Evolutionary conservation across 2,329 filamentous ascomycete genomes (phyloP), one percentile per base, ranked within the genome.

Genomic region (Fusarium dimerum): DNA sequence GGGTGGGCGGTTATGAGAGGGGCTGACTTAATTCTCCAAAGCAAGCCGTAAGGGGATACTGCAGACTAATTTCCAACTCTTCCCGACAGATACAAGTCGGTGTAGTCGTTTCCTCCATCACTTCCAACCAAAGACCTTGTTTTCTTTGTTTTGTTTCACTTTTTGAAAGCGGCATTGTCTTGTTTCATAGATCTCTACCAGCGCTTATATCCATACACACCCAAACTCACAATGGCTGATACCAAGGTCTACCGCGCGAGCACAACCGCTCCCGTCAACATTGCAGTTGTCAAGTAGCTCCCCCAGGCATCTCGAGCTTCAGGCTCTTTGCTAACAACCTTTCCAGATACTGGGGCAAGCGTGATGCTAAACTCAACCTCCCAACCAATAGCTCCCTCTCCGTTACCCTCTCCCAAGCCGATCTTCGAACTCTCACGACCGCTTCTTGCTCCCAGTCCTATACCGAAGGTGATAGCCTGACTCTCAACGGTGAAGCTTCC

Each of bases 311-410:
- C 12, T 26, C 39, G 20, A 43, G 26, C 5, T 43, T 26, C 40
- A 46, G 53, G 7, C 18, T 36, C 39, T 29, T 38, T 2, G 39
- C 12, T 30, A 38, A 48, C 32, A 32, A 7, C 39, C 48, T 51
- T 5, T 36, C 1, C 18, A 67, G 79, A 59, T 82, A 99, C 83
- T 99, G 95, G 94, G 94, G 95, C 65, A 99, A 99, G 78, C 90
- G 94, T 57, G 92, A 97, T 74, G 76, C 90, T 47, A 90, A 89
- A 71, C 85, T 97, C 66, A 99, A 99, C 76, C 88, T 97, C 51
- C 94, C 94, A 36, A 97, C 94, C 70, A 99, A 99, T 80, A 96
- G 91, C 60, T 99, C 94, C 61, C 86, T 99, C 68, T 96, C 91
- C 58, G 93, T 99, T 52, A 99, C 94, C 50, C 89, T 99, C 66